Percentiles rank a stretch among this genome's conserved stretches.
phyloP scores from a whole-genome alignment of 768 basidiomycete species.

The Leccinum broughii region DNA sequence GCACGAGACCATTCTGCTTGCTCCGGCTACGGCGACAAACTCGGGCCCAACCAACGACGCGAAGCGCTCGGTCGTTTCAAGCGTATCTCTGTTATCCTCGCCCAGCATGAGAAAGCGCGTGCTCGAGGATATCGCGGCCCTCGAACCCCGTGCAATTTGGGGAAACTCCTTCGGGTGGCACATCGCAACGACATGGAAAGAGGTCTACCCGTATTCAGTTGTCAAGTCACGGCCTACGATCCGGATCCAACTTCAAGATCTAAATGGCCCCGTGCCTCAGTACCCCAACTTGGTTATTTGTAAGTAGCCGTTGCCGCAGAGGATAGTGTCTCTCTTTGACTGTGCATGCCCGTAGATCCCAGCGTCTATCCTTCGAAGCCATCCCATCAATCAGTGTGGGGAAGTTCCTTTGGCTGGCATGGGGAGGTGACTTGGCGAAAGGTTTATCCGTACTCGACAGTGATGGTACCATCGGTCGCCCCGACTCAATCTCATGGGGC shows the following conservation, averaged over 20 bases:
- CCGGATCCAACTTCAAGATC: constrained; percentile 9
- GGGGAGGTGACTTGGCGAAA: constrained; percentile 14
- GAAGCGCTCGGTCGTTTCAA: constrained; percentile 36
- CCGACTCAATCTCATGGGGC: constrained; percentile 10
- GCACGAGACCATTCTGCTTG: constrained; percentile 55
- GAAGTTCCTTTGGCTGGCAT: constrained; percentile 25
- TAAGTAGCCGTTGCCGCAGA: constrained; percentile 15
- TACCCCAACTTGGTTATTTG: constrained; percentile 35
- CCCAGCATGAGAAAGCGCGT: constrained; percentile 60
- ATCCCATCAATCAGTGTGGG: constrained; percentile 8
- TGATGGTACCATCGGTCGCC: neutral
- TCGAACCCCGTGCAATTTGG: constrained; percentile 17
- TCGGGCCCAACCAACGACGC: constrained; percentile 51
- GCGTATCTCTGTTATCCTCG: constrained; percentile 44
- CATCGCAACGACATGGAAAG: constrained; percentile 21
- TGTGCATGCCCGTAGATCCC: constrained; percentile 32
- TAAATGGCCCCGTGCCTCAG: constrained; percentile 11
- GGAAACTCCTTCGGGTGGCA: constrained; percentile 28
- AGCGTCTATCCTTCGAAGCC: constrained; percentile 28
- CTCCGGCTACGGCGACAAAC: constrained; percentile 43
- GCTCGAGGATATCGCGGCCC: constrained; percentile 16
- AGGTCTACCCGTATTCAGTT: constrained; percentile 20
- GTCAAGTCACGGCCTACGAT: constrained; percentile 1
- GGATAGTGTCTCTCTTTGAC: neutral
- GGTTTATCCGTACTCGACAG: constrained; percentile 18